Percentiles rank a stretch among this genome's conserved stretches.
Evolutionary conservation across 768 basidiomycete genomes (phyloP).

Genomic region (Boletus sp.): DNA sequence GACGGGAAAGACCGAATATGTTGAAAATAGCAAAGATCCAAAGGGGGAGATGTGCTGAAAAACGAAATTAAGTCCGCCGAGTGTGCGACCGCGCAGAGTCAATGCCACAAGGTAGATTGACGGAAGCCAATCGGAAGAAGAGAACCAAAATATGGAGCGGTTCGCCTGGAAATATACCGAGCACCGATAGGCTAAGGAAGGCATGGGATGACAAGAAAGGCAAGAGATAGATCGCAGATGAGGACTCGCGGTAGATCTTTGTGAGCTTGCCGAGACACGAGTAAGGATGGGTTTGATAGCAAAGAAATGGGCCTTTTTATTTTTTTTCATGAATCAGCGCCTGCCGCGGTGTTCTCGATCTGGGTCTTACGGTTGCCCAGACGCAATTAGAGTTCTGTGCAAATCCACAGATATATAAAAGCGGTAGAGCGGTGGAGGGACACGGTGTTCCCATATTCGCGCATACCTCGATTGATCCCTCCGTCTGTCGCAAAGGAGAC

Average conservation of each 20-base stretch:
- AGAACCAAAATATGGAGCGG: constrained; percentile 46
- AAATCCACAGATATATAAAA: constrained; percentile 34
- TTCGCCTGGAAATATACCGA: constrained; percentile 38
- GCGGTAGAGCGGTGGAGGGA: constrained; percentile 11
- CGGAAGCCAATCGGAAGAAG: constrained; percentile 48
- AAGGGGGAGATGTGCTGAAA: constrained; percentile 46
- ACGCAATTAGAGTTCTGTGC: constrained; percentile 32
- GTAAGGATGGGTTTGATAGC: constrained; percentile 28
- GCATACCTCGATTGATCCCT: constrained; percentile 6
- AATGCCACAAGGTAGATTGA: constrained; percentile 41
- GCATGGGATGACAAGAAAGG: constrained; percentile 33
- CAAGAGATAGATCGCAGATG: constrained; percentile 20
- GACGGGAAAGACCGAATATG: constrained; percentile 29
- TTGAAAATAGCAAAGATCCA: constrained; percentile 40
- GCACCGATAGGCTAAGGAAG: constrained; percentile 41
- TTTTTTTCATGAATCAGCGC: constrained; percentile 26
- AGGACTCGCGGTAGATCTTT: constrained; percentile 21
- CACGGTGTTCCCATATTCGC: constrained; percentile 16
- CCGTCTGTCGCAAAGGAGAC: neutral
- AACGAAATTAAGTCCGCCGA: constrained; percentile 30
- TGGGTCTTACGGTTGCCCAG: constrained; percentile 17
- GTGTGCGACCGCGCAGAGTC: constrained; percentile 26
- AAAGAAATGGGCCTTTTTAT: constrained; percentile 28
- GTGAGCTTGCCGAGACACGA: constrained; percentile 28
- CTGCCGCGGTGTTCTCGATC: constrained; percentile 31